Base-by-base conservation (phyloP, 2,329 filamentous ascomycete species). In the Apiospora hydei region DNA sequence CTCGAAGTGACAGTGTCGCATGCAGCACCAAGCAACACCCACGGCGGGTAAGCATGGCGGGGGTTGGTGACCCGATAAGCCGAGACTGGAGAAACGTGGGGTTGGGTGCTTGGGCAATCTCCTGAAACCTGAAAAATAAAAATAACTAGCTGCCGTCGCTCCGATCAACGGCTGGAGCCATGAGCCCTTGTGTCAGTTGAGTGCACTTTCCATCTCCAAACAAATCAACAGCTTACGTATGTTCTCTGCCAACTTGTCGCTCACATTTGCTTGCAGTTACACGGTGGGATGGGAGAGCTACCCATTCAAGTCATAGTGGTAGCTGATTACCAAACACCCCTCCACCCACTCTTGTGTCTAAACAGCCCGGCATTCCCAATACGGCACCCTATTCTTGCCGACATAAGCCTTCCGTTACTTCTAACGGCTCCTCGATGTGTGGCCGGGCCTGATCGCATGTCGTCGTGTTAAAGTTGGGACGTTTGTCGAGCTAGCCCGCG, bases 401-500 rank as follows among this genome's bases (percentile, higher is more conserved):
- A 64, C 57, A 21, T 13, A 24, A 18, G 10, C 11, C 34, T n/a
- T n/a, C 57, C 57, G 57, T 61, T 21, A 7, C 30, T 38, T 38
- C 16, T 38, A 38, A 38, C 18, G 10, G 30, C 0, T 61, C 2
- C 30, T 21, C 6, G 30, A n/a, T 5, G n/a, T 2, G n/a, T 51
- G 8, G 57, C 1, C 30, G n/a, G 18, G 8, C 57, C 4, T 13
- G 34, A 64, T 64, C 57, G 57, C 18, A 14, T 41, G 57, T 64
- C 57, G 57, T 64, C 18, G 57, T 38, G 30, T 64, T 64, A 64
- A 18, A 64, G 57, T 64, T 64, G 57, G 10, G 18, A 21, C 46
- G 26, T 61, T 61, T 16, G 26, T 8, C 51, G 26, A 34, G 51
- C 51, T 34, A 57, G 26, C 14, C 51, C 51, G 16, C 30, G 24